Evolutionary conservation across 768 basidiomycete genomes (phyloP), one percentile per base, ranked within the genome.

Genomic region (Mrakia frigida): DNA sequence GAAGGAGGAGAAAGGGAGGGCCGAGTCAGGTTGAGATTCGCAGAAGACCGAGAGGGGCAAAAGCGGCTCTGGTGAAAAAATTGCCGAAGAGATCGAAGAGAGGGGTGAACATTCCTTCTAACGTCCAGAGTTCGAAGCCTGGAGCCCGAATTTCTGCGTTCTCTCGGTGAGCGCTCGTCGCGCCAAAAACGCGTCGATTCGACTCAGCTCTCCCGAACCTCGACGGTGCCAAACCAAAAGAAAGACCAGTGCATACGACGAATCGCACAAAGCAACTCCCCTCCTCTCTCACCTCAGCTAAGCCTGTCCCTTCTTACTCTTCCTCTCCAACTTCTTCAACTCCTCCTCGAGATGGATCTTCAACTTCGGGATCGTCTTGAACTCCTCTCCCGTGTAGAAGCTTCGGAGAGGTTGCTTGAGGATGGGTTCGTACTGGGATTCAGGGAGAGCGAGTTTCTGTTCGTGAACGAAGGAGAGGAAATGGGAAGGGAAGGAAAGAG

Each of bases 331-430:
- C 60, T 37, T n/a, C 59, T 50, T 53, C 23, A 65, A 33, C 73
- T 74, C 60, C 59, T 50, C 61, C 7, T 33, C 53, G 70, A 21
- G 81, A 80, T 35, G 82, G 80, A 39, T 78, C 79, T 33, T 69
- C 71, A 46, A 80, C 76, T 84, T 82, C 10, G 81, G 80, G 3
- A 81, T 80, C 39, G 79, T 82, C 75, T 86, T 85, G 78, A 83
- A 85, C 10, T 84, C 80, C 80, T 86, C 85, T 7, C 85, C 79
- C 77, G 70, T 80, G 80, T 78, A 81, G 72, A 52, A 46, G 70
- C 37, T 61, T 28, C 39, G 21, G 25, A 69, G 28, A 39, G 39
- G 61, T 10, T 43, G 53, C 43, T 75, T 75, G 41, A 75, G 70
- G 16, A 75, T 41, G 10, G 74, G 74, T 28, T 75, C 74, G 69